Evolutionary conservation across 225 moss, liverwort and hornwort species (phyloP), one percentile per base, ranked within the genome.

Genomic region (Marchantia polymorpha): DNA sequence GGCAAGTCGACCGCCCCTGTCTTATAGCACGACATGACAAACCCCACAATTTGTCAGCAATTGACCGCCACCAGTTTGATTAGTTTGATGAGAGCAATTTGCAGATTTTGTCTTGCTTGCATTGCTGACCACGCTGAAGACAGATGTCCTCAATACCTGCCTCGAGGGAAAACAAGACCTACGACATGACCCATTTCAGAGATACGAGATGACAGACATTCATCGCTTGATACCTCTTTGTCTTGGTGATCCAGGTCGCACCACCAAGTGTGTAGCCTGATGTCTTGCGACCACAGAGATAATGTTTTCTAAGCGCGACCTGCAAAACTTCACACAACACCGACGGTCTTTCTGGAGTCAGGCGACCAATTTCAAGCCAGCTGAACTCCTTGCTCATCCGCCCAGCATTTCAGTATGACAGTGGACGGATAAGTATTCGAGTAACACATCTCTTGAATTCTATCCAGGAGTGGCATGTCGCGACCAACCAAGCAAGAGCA

Each of bases 261-360:
- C 8, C 10, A 72, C 72, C 51, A 19, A 51, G 11, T 49, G 23
- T 10, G n/a, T 22, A 6, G n/a, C 17, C 72, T 72, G 72, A 7
- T 20, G 72, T n/a, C n/a, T 72, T 51, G 72, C 11, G 50, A 49
- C n/a, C 0, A 72, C 46, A 6, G 46, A 50, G 8, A 50, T 39
- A 7, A 19, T 69, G 3, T 69, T 23, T 47, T 23, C 22, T 49
- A 72, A 22, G 0, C 72, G 16, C 49, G 50, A 72, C 51, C 72
- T 72, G 72, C 50, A 49, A 51, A 51, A 52, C 72, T 72, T 72
- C 72, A 51, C 72, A 72, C 8, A 22, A 72, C 51, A 47, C 5
- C 49, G n/a, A 19, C 20, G 3, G 72, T 72, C 68, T 19, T 52
- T 10, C 10, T 22, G 51, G 23, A 22, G 23, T 72, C 50, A 72